phyloP scores from a whole-genome alignment of 2,329 filamentous ascomycete genomes.

The Emergomyces pasteurianus region DNA sequence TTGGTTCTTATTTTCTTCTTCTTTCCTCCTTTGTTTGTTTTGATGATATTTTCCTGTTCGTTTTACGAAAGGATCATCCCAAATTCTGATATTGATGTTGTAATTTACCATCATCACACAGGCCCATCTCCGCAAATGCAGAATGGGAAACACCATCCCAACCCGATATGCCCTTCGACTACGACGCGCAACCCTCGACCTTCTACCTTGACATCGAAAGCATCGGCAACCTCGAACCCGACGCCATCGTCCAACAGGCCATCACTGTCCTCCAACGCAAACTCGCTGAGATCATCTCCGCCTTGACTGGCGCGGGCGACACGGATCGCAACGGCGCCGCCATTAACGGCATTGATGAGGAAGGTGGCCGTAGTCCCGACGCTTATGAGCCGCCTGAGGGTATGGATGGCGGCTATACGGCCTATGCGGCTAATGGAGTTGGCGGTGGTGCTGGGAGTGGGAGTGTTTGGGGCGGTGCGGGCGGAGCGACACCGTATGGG shows the following conservation, averaged over 20 bases:
- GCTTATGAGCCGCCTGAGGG: conserved; percentile 36
- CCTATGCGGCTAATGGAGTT: conserved; percentile 21
- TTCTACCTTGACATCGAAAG: conserved; percentile 96
- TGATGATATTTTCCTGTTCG: background rate
- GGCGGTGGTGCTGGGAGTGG: conserved; percentile 19
- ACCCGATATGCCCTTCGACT: conserved; percentile 82
- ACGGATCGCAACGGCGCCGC: conserved; percentile 42
- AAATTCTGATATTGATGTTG: background rate
- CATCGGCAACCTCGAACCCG: conserved; percentile 75
- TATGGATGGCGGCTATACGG: conserved; percentile 31
- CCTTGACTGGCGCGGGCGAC: conserved; percentile 43
- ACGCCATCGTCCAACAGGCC: conserved; percentile 76
- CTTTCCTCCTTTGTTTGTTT: background rate
- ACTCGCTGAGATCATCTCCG: conserved; percentile 65
- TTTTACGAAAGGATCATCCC: no score
- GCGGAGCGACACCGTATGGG: conserved; percentile 45
- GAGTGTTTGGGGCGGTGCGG: conserved; percentile 53
- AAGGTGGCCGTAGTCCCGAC: conserved; percentile 40
- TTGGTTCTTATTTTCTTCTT: conserved; percentile 12
- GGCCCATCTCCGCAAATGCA: conserved; percentile 28
- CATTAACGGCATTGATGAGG: conserved; percentile 28
- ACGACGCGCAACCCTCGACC: conserved; percentile 66
- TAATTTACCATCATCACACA: conserved; percentile 6
- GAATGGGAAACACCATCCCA: conserved; percentile 68
- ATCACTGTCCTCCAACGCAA: conserved; percentile 86